Evolutionary conservation across 1,139 yeast species (phyloP), one percentile per base, ranked within the genome.

Genomic region (Candida anutae): DNA sequence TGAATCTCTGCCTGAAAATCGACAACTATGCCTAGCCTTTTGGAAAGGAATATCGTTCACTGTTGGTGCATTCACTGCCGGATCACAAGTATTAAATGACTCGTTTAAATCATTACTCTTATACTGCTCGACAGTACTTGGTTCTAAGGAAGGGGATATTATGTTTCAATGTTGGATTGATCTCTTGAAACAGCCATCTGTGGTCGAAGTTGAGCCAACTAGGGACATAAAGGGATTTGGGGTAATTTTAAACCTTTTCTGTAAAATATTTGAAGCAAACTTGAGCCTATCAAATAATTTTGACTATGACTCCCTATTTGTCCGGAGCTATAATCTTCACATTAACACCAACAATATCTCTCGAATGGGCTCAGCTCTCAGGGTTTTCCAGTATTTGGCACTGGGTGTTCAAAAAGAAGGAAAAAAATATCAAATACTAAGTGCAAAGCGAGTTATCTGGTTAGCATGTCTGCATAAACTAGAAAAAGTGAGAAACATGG

Each of bases 31-130:
- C 1, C 16, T 32, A 3, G 65, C 58, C 29, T 73, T 79, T 36
- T 68, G 78, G 74, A 63, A 50, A 40, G 88, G 90, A 0, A 56
- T 66, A 26, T 48, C 63, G 0, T 64, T 67, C 35, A 65, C 77
- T n/a, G 64, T 67, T 6, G 93, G 87, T 3, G 79, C 85, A 0
- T 38, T 62, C 8, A 68, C 74, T 15, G 77, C 82, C 0, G 62
- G 73, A 9, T 70, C 67, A 27, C 40, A 50, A 2, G 60, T 73
- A 11, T 58, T 77, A 4, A 62, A 65, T 21, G 46, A 53, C 4
- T 59, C 80, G 0, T 53, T 75, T 15, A 52, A 50, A 13, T 50
- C n/a, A n/a, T n/a, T n/a, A n/a, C n/a, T n/a, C n/a, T n/a, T n/a
- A n/a, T n/a, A n/a, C n/a, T n/a, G n/a, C n/a, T n/a, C n/a, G n/a